Evolutionary conservation across 2,329 filamentous ascomycete genomes (phyloP).

Genomic region (Ophiostoma himal-ulmi): DNA sequence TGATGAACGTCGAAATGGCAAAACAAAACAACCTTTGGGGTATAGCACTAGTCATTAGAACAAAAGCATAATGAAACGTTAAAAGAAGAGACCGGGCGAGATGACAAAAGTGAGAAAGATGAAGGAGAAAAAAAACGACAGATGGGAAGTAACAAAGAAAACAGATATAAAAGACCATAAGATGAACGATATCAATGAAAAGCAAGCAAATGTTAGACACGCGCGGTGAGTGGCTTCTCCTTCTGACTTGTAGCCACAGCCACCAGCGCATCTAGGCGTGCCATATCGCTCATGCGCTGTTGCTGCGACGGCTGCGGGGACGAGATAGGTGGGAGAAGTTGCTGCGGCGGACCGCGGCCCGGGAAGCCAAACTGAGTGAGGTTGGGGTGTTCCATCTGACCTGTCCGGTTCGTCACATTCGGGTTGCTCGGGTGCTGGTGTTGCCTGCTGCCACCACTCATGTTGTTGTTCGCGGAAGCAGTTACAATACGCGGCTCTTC

Average conservation of each 20-base stretch:
- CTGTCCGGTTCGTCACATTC: not conserved
- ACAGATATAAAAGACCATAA: too few relatives aligned
- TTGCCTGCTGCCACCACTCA: not conserved
- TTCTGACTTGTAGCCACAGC: constrained; percentile 26
- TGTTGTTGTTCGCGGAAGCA: not conserved
- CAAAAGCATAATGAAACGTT: constrained; percentile 19
- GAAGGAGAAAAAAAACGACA: constrained; percentile 15
- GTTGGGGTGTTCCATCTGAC: constrained; percentile 51
- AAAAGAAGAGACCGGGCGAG: not conserved
- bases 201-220: not conserved
- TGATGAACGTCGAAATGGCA: not conserved
- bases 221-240: not conserved
- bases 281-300: constrained; percentile 10
- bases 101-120: not conserved
- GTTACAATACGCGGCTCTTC: not conserved
- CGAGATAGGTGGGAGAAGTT: not conserved
- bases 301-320: constrained; percentile 14
- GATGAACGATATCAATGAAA: not conserved
- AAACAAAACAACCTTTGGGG: constrained; percentile 5
- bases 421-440: constrained; percentile 10
- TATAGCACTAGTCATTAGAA: constrained; percentile 11
- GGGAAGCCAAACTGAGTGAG: constrained; percentile 26
- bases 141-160: not conserved
- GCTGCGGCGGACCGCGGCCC: constrained; percentile 9
- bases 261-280: constrained; percentile 26